Percentiles rank a stretch among this genome's conserved stretches.
phyloP scores from a whole-genome alignment of 192 early-diverging fungal species.

The Umbelopsis sp. region DNA sequence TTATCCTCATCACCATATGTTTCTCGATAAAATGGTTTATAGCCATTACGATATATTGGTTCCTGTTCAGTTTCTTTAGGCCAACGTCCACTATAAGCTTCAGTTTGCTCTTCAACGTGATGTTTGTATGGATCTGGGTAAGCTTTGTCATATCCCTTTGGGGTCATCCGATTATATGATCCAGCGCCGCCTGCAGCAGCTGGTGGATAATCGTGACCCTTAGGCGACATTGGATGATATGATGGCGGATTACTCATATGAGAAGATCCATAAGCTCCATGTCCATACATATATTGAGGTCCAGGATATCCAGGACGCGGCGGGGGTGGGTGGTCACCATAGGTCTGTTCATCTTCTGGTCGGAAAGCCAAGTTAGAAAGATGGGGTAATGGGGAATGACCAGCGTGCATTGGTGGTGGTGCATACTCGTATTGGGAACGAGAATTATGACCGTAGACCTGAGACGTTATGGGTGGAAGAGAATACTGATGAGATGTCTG shows the following conservation, averaged over 20 bases:
- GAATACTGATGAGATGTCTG: conserved; percentile 21
- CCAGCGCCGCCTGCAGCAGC: conserved; percentile 21
- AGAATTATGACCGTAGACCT: conserved; percentile 16
- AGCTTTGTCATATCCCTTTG: conserved; percentile 5
- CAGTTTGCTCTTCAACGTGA: not conserved
- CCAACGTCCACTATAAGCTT: conserved; percentile 1
- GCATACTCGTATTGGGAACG: conserved; percentile 15
- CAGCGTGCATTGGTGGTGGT: conserved; percentile 8
- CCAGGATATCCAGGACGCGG: not conserved
- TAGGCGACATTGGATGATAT: conserved; percentile 18
- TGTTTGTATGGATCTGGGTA: conserved; percentile 6
- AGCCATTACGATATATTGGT: conserved; percentile 11
- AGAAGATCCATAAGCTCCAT: not conserved
- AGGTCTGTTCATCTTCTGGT: conserved; percentile 15
- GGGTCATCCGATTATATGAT: not conserved
- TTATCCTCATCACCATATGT: conserved; percentile 5
- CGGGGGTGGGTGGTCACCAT: conserved; percentile 2
- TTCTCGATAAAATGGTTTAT: not conserved
- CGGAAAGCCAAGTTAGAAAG: conserved; percentile 16
- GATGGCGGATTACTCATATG: not conserved
- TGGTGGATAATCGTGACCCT: conserved; percentile 7
- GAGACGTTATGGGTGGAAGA: conserved; percentile 12
- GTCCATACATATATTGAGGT: not conserved
- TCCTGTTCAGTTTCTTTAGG: not conserved
- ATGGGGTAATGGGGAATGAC: conserved; percentile 10